Conservation (phyloP, 202 grass and related monocot species). For the Setaria viridis region DNA sequence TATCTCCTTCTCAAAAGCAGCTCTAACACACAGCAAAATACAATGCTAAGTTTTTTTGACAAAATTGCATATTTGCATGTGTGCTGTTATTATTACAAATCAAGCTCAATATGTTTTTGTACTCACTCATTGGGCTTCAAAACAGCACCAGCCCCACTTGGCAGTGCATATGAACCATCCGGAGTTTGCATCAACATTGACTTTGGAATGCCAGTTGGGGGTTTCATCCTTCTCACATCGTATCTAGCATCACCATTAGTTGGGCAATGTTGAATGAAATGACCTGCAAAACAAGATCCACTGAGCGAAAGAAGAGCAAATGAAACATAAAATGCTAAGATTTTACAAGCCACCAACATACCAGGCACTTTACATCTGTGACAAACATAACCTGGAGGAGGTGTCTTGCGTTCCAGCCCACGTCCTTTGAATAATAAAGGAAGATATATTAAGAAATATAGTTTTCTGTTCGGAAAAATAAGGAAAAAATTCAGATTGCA, state of each 20-base stretch:
- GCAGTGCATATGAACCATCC: slow-evolving; percentile 93
- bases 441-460: slow-evolving; percentile 32
- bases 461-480: neutral
- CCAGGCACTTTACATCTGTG: slow-evolving; percentile 96
- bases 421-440: slow-evolving; percentile 62
- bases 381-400: slow-evolving; percentile 96
- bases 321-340: slow-evolving; percentile 26
- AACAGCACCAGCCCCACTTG: slow-evolving; percentile 93
- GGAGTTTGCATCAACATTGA: slow-evolving; percentile 96
- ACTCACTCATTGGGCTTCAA: slow-evolving; percentile 94
- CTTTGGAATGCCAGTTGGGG: slow-evolving; percentile 98
- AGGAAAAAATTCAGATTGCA: neutral
- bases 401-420: slow-evolving; percentile 72
- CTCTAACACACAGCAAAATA: slow-evolving; percentile 61
- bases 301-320: slow-evolving; percentile 22
- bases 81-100: neutral
- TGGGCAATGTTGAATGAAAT: slow-evolving; percentile 98
- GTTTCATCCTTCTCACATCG: slow-evolving; percentile 88
- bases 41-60: neutral
- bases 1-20: slow-evolving; percentile 98
- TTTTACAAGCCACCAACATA: slow-evolving; percentile 55
- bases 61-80: slow-evolving; percentile 3
- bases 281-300: slow-evolving; percentile 62
- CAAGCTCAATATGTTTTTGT: slow-evolving; percentile 7
- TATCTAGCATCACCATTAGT: slow-evolving; percentile 94